Base-by-base conservation (phyloP, 306 rosid species). In the Gleditsia sinensis region DNA sequence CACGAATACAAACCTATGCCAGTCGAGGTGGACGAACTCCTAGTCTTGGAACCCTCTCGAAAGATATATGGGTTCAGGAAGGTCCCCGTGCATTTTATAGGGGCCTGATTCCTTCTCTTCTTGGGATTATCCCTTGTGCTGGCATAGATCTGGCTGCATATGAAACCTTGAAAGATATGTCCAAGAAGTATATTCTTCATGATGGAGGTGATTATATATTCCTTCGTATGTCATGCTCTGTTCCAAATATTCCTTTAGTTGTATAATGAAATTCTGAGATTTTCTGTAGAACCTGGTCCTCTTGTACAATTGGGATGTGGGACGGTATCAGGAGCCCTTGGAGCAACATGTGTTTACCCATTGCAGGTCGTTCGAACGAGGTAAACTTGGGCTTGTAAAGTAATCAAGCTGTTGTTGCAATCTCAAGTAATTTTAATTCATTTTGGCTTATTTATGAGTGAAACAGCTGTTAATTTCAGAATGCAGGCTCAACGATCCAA, bases 61-160 rank as follows among this genome's bases (percentile, higher is more conserved):
- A 75, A 76, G 91, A 94, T 57, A 89, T 94, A 75, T 91, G 80
- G 89, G 89, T 90, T 79, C 92, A 85, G 9, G 98, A 91, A 80
- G 98, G 98, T 58, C 94, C 97, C 33, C 88, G 94, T 16, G 96
- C 96, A 68, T 94, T 94, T 80, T 91, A 89, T 75, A 91, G 88
- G 78, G 98, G 98, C 66, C 75, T 94, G 69, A 23, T 89, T 67
- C 98, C 98, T 65, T 94, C 98, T 49, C 80, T 94, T 82, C 90
- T 94, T 67, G 98, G 98, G 62, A 94, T 94, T 72, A 75, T 94
- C 74, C 98, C 97, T 19, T 94, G 88, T 84, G 96, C 98, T 71
- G 98, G 98, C 45, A 94, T 94, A 36, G 98, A 94, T 83, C 90
- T 94, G 27, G 87, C 98, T 32, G 96, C 92, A 16, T 94, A 94